phyloP scores from a whole-genome alignment of 73 alveolate species.

The Paramecium tetraurelia region DNA sequence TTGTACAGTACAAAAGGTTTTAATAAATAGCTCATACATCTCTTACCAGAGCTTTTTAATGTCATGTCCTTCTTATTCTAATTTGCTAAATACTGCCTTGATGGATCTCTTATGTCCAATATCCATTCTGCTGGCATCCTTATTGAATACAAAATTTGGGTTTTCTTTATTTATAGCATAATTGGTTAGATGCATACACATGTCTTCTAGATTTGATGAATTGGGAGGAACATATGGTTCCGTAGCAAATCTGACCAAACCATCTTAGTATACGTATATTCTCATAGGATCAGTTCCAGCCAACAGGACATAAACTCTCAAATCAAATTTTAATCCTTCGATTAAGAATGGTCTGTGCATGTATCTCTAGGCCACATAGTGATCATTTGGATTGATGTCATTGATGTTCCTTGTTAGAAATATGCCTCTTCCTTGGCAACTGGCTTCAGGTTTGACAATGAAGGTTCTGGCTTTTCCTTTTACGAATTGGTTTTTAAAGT shows the following conservation, averaged over 20 bases:
- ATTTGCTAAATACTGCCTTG: conserved; percentile 50
- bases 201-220: conserved; percentile 66
- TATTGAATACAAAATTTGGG: conserved; percentile 67
- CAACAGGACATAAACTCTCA: conserved; percentile 87
- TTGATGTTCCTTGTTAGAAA: conserved; percentile 83
- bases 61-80: conserved; percentile 68
- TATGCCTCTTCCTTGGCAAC: conserved; percentile 95
- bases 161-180: conserved; percentile 85
- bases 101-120: conserved; percentile 80
- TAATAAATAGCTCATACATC: conserved; percentile 55
- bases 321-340: conserved; percentile 94
- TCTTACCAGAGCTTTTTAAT: conserved; percentile 66
- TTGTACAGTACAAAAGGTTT: conserved; percentile 68
- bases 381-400: conserved; percentile 84
- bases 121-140: conserved; percentile 71
- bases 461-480: conserved; percentile 67
- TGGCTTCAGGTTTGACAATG: conserved; percentile 93
- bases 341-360: conserved; percentile 87
- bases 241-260: conserved; percentile 91
- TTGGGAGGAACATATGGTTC: conserved; percentile 75
- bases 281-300: conserved; percentile 89
- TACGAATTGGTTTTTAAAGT: conserved; percentile 57
- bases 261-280: conserved; percentile 87
- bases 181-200: conserved; percentile 88
- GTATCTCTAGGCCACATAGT: conserved; percentile 88